Evolutionary conservation across 1,284 basidiomycete genomes (phyloP).

Genomic region (Lignosus rhinocerotis): DNA sequence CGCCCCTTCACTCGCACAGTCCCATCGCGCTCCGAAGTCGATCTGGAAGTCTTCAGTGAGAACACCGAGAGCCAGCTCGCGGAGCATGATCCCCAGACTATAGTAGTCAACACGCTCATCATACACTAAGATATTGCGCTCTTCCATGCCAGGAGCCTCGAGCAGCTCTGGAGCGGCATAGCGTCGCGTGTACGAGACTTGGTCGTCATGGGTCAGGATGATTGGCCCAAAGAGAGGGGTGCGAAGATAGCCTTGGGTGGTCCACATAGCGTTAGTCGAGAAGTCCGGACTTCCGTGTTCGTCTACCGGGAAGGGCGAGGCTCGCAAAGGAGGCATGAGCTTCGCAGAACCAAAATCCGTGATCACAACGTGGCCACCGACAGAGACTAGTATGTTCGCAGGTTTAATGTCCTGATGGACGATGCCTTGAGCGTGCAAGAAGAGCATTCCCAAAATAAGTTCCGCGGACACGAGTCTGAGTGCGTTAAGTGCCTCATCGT

Average conservation of each 20-base stretch:
- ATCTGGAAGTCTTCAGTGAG: neutral
- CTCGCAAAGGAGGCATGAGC: slow-evolving; percentile 27
- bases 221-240: slow-evolving; percentile 12
- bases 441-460: slow-evolving; percentile 16
- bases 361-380: slow-evolving; percentile 49
- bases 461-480: slow-evolving; percentile 21
- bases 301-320: neutral
- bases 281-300: neutral
- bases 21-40: slow-evolving; percentile 9
- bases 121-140: slow-evolving; percentile 17
- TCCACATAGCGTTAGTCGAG: slow-evolving; percentile 7
- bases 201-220: slow-evolving; percentile 18
- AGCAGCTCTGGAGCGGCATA: slow-evolving; percentile 26
- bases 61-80: slow-evolving; percentile 19
- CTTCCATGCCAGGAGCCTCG: slow-evolving; percentile 10
- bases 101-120: slow-evolving; percentile 26
- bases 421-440: slow-evolving; percentile 40
- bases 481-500: slow-evolving; percentile 10
- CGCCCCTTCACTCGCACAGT: slow-evolving; percentile 14
- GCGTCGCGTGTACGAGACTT: slow-evolving; percentile 23
- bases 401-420: slow-evolving; percentile 72
- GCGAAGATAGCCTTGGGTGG: neutral
- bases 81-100: slow-evolving; percentile 23
- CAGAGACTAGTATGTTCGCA: slow-evolving; percentile 63
- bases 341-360: slow-evolving; percentile 56